These are phyloP conservation scores for Emydomyces testavorans DNA, from an alignment of 2,329 filamentous ascomycete genomes.

Conservation along the genomic window DNA sequence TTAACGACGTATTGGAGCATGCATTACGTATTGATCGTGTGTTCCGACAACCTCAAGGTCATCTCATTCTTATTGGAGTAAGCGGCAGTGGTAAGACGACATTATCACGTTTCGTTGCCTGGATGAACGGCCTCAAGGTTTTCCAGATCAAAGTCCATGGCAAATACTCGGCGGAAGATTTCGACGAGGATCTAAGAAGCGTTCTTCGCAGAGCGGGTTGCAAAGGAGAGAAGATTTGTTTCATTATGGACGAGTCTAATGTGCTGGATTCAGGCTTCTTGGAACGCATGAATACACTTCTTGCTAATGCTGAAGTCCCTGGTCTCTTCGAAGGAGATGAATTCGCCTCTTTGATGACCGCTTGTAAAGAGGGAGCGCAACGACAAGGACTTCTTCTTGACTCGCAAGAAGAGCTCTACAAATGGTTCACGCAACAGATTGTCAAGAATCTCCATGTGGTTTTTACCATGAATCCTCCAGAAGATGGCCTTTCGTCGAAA, in stretches of 20 bases:
- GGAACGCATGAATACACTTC: constrained; percentile 96
- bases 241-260: constrained; percentile 99
- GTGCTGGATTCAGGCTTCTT: constrained; percentile 97
- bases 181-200: constrained; percentile 91
- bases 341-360: constrained; percentile 95
- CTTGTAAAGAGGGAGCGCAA: constrained; percentile 95
- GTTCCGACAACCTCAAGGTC: constrained; percentile 94
- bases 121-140: constrained; percentile 98
- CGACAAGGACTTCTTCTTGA: constrained; percentile 89
- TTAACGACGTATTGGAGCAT: constrained; percentile 97
- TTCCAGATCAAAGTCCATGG: constrained; percentile 99
- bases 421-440: constrained; percentile 99
- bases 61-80: constrained; percentile 95
- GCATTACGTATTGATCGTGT: constrained; percentile 96
- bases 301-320: constrained; percentile 98
- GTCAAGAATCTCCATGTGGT: constrained; percentile 98
- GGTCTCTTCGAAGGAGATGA: constrained; percentile 99
- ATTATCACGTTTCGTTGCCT: constrained; percentile 91
- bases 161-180: constrained; percentile 95
- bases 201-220: constrained; percentile 89
- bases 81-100: constrained; percentile 98
- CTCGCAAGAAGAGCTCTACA: constrained; percentile 98
- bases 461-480: constrained; percentile 98
- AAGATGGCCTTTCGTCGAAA: constrained; percentile 88
- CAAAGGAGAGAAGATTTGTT: constrained; percentile 98